Percentiles rank a stretch among this genome's conserved stretches.
These are phyloP conservation scores for Suhomyces bokatorum DNA, from an alignment of 1,139 yeast species.

Conservation along the genomic window DNA sequence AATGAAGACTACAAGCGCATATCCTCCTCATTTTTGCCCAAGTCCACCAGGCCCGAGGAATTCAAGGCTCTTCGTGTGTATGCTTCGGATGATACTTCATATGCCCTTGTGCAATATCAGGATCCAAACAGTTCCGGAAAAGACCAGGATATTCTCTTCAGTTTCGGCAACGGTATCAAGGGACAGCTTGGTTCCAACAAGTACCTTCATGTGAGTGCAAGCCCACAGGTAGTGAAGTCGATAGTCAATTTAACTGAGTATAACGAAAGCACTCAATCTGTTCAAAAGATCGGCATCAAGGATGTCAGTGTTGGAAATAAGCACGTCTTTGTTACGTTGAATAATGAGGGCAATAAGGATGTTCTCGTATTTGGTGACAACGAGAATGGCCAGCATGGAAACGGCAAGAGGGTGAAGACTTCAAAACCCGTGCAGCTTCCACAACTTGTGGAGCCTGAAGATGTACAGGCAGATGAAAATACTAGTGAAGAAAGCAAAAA, in stretches of 20 bases:
- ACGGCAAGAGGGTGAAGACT: constrained; percentile 65
- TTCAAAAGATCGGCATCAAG: constrained; percentile 48
- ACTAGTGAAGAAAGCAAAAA: constrained; percentile 9
- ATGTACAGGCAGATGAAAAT: constrained; percentile 20
- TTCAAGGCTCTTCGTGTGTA: constrained; percentile 46
- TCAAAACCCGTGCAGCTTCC: constrained; percentile 59
- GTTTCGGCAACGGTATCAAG: constrained; percentile 81
- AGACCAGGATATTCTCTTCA: constrained; percentile 39
- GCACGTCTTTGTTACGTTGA: constrained; percentile 64
- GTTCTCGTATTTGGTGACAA: constrained; percentile 84
- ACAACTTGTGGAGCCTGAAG: constrained; percentile 56
- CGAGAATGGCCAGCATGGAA: constrained; percentile 80
- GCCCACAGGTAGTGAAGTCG: constrained; percentile 62
- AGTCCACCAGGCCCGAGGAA: constrained; percentile 4
- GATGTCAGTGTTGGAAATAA: constrained; percentile 62
- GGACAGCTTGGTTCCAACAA: constrained; percentile 89
- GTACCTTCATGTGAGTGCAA: constrained; percentile 69
- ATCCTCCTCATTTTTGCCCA: constrained; percentile 5
- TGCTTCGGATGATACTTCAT: constrained; percentile 73
- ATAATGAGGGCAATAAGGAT: constrained; percentile 52
- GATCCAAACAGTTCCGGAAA: constrained; percentile 18
- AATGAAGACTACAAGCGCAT: constrained; percentile 23
- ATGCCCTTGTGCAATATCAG: constrained; percentile 42
- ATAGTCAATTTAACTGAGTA: constrained; percentile 47
- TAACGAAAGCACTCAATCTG: constrained; percentile 32